Evolutionary conservation across 75 land plant species (phyloP), one percentile per base, ranked within the genome.

Genomic region (Isoetes taiwanensis): DNA sequence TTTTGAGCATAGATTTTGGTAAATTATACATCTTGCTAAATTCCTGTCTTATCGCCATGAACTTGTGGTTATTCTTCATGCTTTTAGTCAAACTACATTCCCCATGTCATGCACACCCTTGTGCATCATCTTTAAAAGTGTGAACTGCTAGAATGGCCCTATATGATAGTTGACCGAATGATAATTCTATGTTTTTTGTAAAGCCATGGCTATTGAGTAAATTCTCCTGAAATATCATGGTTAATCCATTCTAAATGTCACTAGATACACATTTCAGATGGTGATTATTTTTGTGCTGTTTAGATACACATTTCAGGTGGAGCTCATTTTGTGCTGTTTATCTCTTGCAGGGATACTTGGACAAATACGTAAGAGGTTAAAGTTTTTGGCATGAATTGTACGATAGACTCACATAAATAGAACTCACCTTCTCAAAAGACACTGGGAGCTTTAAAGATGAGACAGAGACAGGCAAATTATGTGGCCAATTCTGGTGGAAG

Each of bases 311-410:
- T 20, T 59, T 58, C n/a, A 5, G n/a, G 5, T 5, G 8, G 16
- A 8, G 20, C n/a, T n/a, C 16, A 10, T 23, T n/a, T 57, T 31
- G 17, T 16, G n/a, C 11, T 6, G 30, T 17, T 65, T 21, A 6
- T 62, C 39, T 43, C 6, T 40, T 65, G 67, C 77, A 80, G 83
- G 83, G 83, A 23, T 80, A 80, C 43, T 77, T 80, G 30, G 82
- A 74, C 24, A 80, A 78, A 56, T 78, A 80, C 53, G 57, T 62
- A 53, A 79, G 72, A 46, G 19, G 43, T 31, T 70, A 72, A 69
- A n/a, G n/a, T n/a, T n/a, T n/a, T n/a, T n/a, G n/a, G n/a, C n/a
- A n/a, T n/a, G n/a, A n/a, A n/a, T n/a, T n/a, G n/a, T n/a, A n/a
- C n/a, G n/a, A n/a, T n/a, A n/a, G n/a, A n/a, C n/a, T n/a, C n/a